Conservation (phyloP, 768 basidiomycete species). For the Strobilomyces dryophilus region DNA sequence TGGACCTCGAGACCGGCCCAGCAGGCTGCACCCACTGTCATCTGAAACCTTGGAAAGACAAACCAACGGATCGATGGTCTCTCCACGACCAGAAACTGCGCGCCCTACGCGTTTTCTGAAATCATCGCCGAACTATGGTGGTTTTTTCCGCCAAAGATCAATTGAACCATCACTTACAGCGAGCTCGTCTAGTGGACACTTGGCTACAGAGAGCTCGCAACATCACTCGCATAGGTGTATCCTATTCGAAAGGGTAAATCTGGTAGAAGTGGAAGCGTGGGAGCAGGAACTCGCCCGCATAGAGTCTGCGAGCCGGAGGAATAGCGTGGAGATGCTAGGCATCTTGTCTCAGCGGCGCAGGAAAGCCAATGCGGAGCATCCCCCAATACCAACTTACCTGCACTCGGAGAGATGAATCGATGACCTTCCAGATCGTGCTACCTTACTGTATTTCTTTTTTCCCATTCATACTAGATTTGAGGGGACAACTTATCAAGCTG, state of each 20-base stretch:
- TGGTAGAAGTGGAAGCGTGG: slow-evolving; percentile 58
- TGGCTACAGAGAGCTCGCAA: slow-evolving; percentile 16
- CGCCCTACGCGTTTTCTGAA: slow-evolving; percentile 14
- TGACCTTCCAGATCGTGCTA: no score
- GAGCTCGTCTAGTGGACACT: slow-evolving; percentile 46
- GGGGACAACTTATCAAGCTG: no score
- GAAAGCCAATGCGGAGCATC: slow-evolving; percentile 21
- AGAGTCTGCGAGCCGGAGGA: slow-evolving; percentile 54
- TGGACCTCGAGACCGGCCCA: slow-evolving; percentile 58
- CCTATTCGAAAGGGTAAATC: slow-evolving; percentile 26
- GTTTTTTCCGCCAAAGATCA: slow-evolving; percentile 21
- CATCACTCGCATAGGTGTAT: slow-evolving; percentile 14
- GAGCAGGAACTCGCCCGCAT: slow-evolving; percentile 74
- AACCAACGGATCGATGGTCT: slow-evolving; percentile 12
- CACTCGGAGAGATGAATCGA: slow-evolving; percentile 23
- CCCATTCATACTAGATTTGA: slow-evolving; percentile 6
- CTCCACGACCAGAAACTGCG: slow-evolving; percentile 28
- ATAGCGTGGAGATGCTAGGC: slow-evolving; percentile 37
- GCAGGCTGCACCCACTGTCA: slow-evolving; percentile 20
- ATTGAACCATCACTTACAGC: slow-evolving; percentile 29
- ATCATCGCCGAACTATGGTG: slow-evolving; percentile 7
- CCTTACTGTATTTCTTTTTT: slow-evolving; percentile 10
- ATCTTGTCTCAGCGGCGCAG: slow-evolving; percentile 24
- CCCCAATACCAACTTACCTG: slow-evolving; percentile 20
- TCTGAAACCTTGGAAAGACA: slow-evolving; percentile 13